These are phyloP conservation scores for Alternaria metachromatica DNA, from an alignment of 2,329 filamentous ascomycete species.

Conservation along the genomic window DNA sequence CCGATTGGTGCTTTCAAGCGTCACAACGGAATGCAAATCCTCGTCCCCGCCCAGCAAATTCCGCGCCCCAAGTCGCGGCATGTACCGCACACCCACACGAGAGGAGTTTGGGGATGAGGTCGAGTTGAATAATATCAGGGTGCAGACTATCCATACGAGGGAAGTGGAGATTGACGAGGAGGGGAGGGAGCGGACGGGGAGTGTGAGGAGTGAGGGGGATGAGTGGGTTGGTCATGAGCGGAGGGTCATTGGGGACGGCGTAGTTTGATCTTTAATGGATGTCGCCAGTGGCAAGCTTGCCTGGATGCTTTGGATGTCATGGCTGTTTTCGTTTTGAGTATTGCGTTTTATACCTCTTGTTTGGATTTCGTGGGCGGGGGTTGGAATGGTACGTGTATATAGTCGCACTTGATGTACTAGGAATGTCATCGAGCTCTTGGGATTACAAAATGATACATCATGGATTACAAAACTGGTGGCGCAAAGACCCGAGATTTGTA, in stretches of 20 bases:
- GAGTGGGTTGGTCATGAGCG: conserved; percentile 1
- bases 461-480: not conserved
- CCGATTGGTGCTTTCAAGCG: not conserved
- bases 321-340: not conserved
- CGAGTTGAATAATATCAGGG: conserved; percentile 24
- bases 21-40: conserved; percentile 1
- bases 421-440: not conserved
- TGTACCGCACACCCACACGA: not conserved
- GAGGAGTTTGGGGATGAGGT: conserved; percentile 20
- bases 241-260: not conserved
- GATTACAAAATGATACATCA: not conserved
- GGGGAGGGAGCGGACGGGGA: not conserved
- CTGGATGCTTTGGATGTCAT: not conserved
- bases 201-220: not conserved
- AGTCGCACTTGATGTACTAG: not conserved
- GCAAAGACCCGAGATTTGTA: not conserved
- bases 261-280: not conserved
- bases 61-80: not conserved
- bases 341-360: not conserved
- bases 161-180: conserved; percentile 17
- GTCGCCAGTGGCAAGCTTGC: not conserved
- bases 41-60: not conserved
- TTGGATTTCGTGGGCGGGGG: not conserved
- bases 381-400: not conserved
- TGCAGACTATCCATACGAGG: conserved; percentile 18